Evolutionary conservation across 2,329 filamentous ascomycete genomes (phyloP).

Genomic region (Scleromitrula shiraiana): DNA sequence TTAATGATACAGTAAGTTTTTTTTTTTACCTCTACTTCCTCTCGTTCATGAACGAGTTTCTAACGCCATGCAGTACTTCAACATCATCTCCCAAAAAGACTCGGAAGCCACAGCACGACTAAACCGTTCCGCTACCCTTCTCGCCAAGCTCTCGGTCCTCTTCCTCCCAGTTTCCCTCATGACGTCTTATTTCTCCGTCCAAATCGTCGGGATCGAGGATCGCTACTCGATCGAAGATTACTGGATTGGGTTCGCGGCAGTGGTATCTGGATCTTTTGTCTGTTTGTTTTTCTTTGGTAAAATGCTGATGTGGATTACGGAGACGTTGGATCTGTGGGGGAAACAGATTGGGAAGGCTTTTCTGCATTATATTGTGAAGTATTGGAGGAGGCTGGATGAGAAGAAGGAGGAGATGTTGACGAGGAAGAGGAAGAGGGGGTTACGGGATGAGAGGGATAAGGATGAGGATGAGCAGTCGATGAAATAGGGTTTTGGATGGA

Average conservation of each 20-base stretch:
- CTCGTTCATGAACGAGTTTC: conserved; percentile 12
- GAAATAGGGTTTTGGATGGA: background rate
- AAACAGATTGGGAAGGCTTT: conserved; percentile 13
- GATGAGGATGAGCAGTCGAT: no score
- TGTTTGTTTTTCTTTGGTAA: conserved; percentile 47
- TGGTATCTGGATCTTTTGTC: conserved; percentile 51
- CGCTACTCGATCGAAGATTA: conserved; percentile 56
- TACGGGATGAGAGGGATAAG: no score
- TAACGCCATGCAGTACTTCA: conserved; percentile 64
- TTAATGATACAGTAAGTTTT: conserved; percentile 53
- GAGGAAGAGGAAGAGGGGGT: background rate
- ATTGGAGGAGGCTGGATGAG: background rate
- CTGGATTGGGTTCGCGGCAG: conserved; percentile 59
- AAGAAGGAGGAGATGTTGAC: background rate
- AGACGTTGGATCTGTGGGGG: conserved; percentile 32
- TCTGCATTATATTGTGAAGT: conserved; percentile 1
- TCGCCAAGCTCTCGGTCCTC: conserved; percentile 67
- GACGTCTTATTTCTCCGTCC: conserved; percentile 65
- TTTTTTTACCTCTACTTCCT: background rate
- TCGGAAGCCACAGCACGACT: conserved; percentile 64
- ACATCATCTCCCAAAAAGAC: conserved; percentile 68
- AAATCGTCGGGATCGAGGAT: conserved; percentile 48
- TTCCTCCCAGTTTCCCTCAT: conserved; percentile 69
- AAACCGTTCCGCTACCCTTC: conserved; percentile 61
- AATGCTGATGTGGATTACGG: conserved; percentile 39